Evolutionary conservation across 352 stramenopile species (phyloP).

Genomic region (Phytophthora kernoviae): DNA sequence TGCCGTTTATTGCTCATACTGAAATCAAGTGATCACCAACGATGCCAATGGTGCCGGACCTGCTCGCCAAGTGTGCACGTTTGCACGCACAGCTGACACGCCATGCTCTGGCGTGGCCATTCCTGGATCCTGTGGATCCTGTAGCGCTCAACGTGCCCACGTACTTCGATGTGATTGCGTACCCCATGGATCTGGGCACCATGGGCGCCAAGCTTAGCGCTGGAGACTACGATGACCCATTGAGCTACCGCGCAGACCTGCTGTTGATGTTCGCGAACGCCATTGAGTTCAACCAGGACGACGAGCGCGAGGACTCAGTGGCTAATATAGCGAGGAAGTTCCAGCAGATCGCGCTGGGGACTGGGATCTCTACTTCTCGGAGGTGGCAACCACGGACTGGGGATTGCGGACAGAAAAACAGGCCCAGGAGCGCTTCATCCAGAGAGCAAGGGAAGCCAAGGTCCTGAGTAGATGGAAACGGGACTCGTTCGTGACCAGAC

Average conservation of each 20-base stretch:
- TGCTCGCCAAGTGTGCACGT: conserved; percentile 55
- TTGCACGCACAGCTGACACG: conserved; percentile 70
- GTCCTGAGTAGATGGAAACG: conserved; percentile 69
- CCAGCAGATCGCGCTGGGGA: conserved; percentile 49
- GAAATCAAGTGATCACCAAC: neutral
- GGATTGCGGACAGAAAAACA: conserved; percentile 55
- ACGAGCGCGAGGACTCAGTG: conserved; percentile 75
- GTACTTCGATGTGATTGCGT: conserved; percentile 95
- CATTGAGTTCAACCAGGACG: conserved; percentile 87
- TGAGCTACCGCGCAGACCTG: conserved; percentile 70
- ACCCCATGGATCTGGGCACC: conserved; percentile 97
- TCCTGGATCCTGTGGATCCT: conserved; percentile 95
- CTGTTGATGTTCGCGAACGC: conserved; percentile 88
- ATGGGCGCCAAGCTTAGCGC: conserved; percentile 85
- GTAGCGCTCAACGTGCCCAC: conserved; percentile 91
- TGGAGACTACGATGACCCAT: conserved; percentile 54
- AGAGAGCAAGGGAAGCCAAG: conserved; percentile 52
- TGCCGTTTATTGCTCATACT: neutral
- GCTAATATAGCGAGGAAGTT: conserved; percentile 73
- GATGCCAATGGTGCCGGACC: conserved; percentile 43
- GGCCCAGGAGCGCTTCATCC: conserved; percentile 54
- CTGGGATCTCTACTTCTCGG: conserved; percentile 66
- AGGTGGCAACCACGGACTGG: conserved; percentile 73
- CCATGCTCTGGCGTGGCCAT: conserved; percentile 84
- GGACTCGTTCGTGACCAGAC: conserved; percentile 79